Evolutionary conservation across 1,284 basidiomycete species (phyloP).

Genomic region (Malassezia sympodialis): DNA sequence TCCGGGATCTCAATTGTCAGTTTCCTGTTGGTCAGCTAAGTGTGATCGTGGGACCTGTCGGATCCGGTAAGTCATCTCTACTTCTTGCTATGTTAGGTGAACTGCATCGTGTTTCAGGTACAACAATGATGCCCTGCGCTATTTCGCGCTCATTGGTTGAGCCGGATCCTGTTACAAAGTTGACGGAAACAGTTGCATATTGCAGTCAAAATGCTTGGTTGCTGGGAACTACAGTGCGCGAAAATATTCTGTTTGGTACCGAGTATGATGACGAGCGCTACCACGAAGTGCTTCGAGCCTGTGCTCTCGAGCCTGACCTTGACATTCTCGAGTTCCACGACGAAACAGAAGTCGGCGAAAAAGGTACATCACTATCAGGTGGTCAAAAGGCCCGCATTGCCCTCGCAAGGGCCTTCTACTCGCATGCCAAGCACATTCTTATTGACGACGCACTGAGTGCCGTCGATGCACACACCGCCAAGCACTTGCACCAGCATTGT

Average conservation of each 20-base stretch:
- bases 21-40: constrained; percentile 58
- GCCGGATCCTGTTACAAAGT: constrained; percentile 53
- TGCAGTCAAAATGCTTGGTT: constrained; percentile 22
- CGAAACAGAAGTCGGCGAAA: constrained; percentile 79
- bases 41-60: constrained; percentile 58
- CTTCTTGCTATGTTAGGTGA: constrained; percentile 58
- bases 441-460: constrained; percentile 26
- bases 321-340: constrained; percentile 62
- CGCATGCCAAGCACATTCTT: constrained; percentile 14
- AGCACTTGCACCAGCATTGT: constrained; percentile 61
- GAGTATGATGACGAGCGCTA: constrained; percentile 20
- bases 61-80: constrained; percentile 52
- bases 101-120: constrained; percentile 51
- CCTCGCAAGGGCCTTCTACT: constrained; percentile 25
- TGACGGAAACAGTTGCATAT: constrained; percentile 52
- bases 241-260: constrained; percentile 24
- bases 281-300: constrained; percentile 17
- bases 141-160: constrained; percentile 46
- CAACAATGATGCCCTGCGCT: constrained; percentile 54
- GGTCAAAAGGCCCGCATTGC: constrained; percentile 29
- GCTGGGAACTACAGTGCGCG: constrained; percentile 19
- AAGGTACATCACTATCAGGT: constrained; percentile 47
- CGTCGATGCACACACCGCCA: constrained; percentile 49
- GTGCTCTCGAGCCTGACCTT: constrained; percentile 20
- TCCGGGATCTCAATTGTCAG: constrained; percentile 54